Conservation (phyloP, 805 yeast species). For the Babjeviella inositovora region DNA sequence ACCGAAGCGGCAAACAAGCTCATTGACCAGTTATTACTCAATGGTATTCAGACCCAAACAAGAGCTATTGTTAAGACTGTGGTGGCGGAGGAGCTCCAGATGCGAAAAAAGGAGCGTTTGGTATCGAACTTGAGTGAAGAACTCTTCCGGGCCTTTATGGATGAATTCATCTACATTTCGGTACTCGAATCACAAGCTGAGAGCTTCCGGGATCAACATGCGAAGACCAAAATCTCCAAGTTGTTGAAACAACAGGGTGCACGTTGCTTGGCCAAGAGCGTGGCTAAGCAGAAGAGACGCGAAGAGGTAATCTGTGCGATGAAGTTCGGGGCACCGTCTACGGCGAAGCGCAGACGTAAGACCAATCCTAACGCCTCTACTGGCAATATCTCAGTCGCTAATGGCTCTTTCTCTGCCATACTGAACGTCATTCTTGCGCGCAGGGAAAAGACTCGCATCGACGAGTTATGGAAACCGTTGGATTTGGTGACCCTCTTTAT, state of each 20-base stretch:
- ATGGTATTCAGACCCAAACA: too few relatives aligned
- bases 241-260: constrained; percentile 13
- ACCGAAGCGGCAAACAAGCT: too few relatives aligned
- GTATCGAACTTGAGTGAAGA: constrained; percentile 27
- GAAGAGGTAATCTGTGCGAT: constrained; percentile 19
- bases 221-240: constrained; percentile 14
- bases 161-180: constrained; percentile 32
- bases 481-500: constrained; percentile 16
- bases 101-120: constrained; percentile 8
- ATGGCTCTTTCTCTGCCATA: constrained; percentile 9
- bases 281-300: constrained; percentile 16
- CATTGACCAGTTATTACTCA: too few relatives aligned
- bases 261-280: constrained; percentile 6
- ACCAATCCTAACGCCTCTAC: constrained; percentile 1
- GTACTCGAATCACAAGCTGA: constrained; percentile 28
- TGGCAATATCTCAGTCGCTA: constrained; percentile 3
- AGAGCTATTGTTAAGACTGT: too few relatives aligned
- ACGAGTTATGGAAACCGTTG: constrained; percentile 30
- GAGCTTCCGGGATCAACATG: constrained; percentile 10
- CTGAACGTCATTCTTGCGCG: constrained; percentile 4
- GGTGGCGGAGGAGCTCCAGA: too few relatives aligned
- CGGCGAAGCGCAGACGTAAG: constrained; percentile 1
- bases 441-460: constrained; percentile 15
- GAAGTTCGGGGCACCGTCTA: constrained; percentile 10
- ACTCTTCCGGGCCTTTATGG: constrained; percentile 41